Base-by-base conservation (phyloP, 768 basidiomycete genomes). In the Tylopilus subfusipes region DNA sequence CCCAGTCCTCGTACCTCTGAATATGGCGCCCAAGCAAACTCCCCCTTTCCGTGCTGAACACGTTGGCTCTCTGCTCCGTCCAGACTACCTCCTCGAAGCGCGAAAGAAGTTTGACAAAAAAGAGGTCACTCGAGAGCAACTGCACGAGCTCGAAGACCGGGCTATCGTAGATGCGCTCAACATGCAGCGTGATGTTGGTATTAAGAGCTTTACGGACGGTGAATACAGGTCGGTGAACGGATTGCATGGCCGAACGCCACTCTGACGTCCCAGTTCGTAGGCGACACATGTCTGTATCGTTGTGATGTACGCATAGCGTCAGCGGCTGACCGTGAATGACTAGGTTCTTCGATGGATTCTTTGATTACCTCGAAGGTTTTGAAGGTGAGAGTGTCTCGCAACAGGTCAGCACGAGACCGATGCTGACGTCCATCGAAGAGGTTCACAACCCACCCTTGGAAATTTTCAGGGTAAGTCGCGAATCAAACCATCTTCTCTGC, bases 11-110 rank as follows among this genome's bases (percentile, higher is more conserved):
- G 6, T n/a, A 30, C 19, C 31, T 43, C 40, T 40, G 8, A 53
- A 27, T 7, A 68, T 68, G 64, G 14, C 49, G 1, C 24, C 52
- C 13, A 68, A 62, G 44, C 63, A 68, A 34, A 53, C 42, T n/a
- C 77, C 77, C 5, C 77, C 77, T 25, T 76, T 76, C 66, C 72
- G 76, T 24, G 76, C 77, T 16, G 77, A 78, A 49, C 77, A 78
- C 57, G 55, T 77, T 10, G 77, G 77, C 33, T 78, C 76, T 8
- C 64, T 78, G 34, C 76, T 76, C 52, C 73, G 77, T 10, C 77
- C 77, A 19, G 53, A 58, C 6, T 60, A 67, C 50, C 72, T 78
- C 13, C 73, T 78, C 21, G 59, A 72, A 44, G 73, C 71, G 51
- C 68, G 75, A 27, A 67, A 45, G 31, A 62, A 67, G 34, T 70